A percentile compares a stretch with the other conserved stretches of the same genome.
Conservation (phyloP, 2,329 filamentous ascomycete genomes). For the Cadophora sp. region DNA sequence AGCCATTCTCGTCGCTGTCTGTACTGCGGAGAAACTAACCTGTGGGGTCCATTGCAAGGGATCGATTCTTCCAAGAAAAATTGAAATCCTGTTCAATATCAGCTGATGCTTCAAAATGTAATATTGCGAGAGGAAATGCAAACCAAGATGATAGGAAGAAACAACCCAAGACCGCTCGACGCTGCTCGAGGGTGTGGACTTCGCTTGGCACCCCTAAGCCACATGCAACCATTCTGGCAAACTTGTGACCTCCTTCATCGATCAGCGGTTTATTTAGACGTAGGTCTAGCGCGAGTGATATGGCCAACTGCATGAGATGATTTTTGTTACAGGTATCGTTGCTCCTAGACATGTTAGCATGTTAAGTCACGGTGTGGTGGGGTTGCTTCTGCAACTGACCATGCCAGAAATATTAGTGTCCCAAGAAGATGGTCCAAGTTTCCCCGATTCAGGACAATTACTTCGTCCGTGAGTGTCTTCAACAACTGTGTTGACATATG, state of each 20-base stretch:
- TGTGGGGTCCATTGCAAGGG: background rate
- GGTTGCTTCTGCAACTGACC: background rate
- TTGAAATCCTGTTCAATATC: background rate
- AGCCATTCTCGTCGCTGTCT: too few relatives aligned
- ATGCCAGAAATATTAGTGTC: background rate
- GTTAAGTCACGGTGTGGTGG: background rate
- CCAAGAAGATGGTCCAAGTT: background rate
- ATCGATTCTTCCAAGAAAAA: conserved; percentile 2
- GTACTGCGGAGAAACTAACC: background rate
- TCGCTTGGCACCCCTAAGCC: background rate
- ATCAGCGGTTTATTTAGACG: background rate
- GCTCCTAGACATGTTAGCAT: background rate
- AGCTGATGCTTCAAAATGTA: background rate
- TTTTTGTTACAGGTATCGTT: background rate
- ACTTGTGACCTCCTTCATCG: conserved; percentile 4
- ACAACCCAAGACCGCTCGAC: background rate
- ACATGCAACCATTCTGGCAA: background rate
- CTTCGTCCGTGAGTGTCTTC: background rate
- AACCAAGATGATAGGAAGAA: conserved; percentile 5
- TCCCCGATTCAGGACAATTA: background rate
- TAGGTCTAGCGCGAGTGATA: background rate
- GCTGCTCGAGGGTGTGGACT: background rate
- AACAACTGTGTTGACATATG: background rate
- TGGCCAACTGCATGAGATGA: background rate
- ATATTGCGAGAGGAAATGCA: background rate